Evolutionary conservation across 768 basidiomycete genomes (phyloP).

Genomic region (Amanita inopinata): DNA sequence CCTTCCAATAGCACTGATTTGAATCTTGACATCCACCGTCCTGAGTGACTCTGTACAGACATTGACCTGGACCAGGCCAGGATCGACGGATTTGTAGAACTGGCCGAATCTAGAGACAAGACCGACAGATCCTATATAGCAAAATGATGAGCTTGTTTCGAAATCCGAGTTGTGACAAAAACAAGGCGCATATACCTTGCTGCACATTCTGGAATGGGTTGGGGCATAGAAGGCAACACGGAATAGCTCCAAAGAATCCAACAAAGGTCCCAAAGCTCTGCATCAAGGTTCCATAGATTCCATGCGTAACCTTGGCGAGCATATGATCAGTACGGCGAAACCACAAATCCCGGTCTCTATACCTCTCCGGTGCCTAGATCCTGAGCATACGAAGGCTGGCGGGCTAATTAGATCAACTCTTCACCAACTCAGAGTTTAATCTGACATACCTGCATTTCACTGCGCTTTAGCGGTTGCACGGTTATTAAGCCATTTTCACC

Average conservation of each 20-base stretch:
- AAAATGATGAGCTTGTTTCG: slow-evolving; percentile 2
- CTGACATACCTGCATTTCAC: slow-evolving; percentile 72
- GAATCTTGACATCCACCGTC: slow-evolving; percentile 91
- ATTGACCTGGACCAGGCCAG: slow-evolving; percentile 86
- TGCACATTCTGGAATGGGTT: slow-evolving; percentile 82
- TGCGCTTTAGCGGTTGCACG: slow-evolving; percentile 79
- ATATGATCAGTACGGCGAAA: neutral
- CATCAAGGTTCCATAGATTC: slow-evolving; percentile 76
- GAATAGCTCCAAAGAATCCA: slow-evolving; percentile 66
- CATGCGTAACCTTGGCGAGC: slow-evolving; percentile 58
- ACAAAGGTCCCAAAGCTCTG: slow-evolving; percentile 57
- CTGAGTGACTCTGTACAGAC: slow-evolving; percentile 87
- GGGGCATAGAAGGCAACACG: slow-evolving; percentile 68
- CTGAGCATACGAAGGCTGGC: slow-evolving; percentile 84
- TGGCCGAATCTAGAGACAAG: slow-evolving; percentile 90
- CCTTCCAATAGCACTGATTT: slow-evolving; percentile 79
- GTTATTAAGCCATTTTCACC: slow-evolving; percentile 43
- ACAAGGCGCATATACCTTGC: slow-evolving; percentile 42
- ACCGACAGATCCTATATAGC: slow-evolving; percentile 75
- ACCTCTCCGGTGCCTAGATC: slow-evolving; percentile 67
- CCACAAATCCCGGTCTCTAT: slow-evolving; percentile 1
- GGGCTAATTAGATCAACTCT: neutral
- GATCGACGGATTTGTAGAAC: slow-evolving; percentile 94
- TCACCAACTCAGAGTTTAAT: neutral
- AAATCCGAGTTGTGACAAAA: neutral